Base-by-base conservation (phyloP, 2,329 filamentous ascomycete genomes). In the Penicillium freii region DNA sequence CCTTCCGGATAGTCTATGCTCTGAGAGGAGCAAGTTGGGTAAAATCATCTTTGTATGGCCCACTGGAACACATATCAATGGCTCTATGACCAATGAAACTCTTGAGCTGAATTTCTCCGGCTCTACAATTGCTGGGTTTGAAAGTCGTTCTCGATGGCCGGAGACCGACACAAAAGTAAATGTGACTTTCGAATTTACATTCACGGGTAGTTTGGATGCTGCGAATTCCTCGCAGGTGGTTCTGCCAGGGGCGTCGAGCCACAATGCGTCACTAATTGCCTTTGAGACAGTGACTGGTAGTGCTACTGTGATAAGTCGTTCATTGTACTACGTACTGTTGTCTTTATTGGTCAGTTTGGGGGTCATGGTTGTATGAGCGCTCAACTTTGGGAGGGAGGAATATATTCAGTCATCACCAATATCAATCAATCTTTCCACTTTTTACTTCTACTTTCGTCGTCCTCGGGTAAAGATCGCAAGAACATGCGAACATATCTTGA, bases 201-300 rank as follows among this genome's bases (percentile, higher is more conserved):
- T 58, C 21, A 50, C 21, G 29, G 56, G 56, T 17, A 46, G 11
- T 21, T 45, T 45, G 13, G 56, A 58, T 29, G 19, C 19, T 3
- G 46, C 52, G 5, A 58, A 58, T 44, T 58, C 56, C 3, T 34
- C 56, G 9, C 56, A 58, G 29, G 56, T 58, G n/a, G n/a, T 58
- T 21, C 43, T 49, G 29, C 46, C 47, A 23, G 46, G 52, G 13
- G 34, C 39, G 9, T 54, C 46, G 9, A 58, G 51, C 21, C 23
- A 51, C 3, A 50, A 58, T 36, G 39, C 44, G 13, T 55, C 56
- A 5, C 33, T 58, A 19, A 2, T 58, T 11, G 34, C 19, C 21
- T 58, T 58, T 36, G 34, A 55, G 33, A 58, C 23, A 27, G 56
- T 47, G 8, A 56, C 49, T 25, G 9, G 29, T 5, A 33, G 46